Percentiles rank a stretch among this genome's conserved stretches.
phyloP scores from a whole-genome alignment of 139 green algal genomes.

The Chlorella sp. region DNA sequence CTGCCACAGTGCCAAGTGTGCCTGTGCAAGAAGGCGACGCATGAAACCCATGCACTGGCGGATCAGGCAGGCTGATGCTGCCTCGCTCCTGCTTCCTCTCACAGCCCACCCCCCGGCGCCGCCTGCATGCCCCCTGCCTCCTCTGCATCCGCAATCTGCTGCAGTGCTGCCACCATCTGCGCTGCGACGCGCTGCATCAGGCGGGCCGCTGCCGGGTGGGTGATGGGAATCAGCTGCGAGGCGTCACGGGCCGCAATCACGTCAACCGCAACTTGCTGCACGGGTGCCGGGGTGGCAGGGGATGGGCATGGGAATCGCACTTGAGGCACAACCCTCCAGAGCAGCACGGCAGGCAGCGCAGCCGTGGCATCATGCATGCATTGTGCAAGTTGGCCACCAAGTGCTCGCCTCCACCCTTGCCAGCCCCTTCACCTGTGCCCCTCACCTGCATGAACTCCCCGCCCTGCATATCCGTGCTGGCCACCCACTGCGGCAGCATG shows the following conservation, averaged over 20 bases:
- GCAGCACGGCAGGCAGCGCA: no score
- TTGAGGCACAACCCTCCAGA: no score
- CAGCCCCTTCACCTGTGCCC: not conserved
- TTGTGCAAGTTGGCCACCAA: no score
- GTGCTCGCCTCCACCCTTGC: not conserved
- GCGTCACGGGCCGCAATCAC: constrained; percentile 11
- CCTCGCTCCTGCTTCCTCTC: no score
- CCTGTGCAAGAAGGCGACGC: no score
- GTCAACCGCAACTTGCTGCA: not conserved
- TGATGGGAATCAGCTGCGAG: constrained; percentile 19
- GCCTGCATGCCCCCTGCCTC: not conserved
- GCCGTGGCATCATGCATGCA: not conserved
- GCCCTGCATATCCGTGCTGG: not conserved
- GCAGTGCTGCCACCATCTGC: constrained; percentile 22
- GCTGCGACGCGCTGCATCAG: constrained; percentile 37
- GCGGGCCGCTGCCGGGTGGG: constrained; percentile 5
- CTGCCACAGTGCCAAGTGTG: no score
- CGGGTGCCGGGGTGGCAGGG: no score
- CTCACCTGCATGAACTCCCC: constrained; percentile 11
- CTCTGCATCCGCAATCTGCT: not conserved
- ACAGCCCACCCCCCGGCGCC: no score
- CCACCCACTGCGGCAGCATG: constrained; percentile 18
- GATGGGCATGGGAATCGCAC: not conserved
- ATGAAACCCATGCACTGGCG: no score
- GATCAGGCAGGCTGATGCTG: no score